Percentiles rank a stretch among this genome's conserved stretches.
Conservation (phyloP, 257 asterid genomes). For the Nicotiana benthamiana region DNA sequence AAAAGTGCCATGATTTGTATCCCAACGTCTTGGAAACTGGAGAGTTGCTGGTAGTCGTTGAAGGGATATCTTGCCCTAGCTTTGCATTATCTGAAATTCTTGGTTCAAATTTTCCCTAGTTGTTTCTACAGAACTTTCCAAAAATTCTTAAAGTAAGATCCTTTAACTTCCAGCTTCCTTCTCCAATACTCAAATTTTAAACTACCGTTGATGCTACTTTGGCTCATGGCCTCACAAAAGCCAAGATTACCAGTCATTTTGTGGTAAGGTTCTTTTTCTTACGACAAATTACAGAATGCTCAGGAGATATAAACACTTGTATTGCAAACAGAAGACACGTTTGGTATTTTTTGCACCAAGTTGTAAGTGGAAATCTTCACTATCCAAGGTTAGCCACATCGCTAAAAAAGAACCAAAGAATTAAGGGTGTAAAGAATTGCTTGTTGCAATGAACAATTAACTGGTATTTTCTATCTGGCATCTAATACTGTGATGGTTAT, state of each 20-base stretch:
- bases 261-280: background rate
- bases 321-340: too few species aligned
- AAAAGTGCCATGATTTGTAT: background rate
- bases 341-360: background rate
- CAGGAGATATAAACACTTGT: background rate
- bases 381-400: background rate
- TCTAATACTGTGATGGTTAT: slow-evolving; percentile 17
- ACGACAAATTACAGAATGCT: background rate
- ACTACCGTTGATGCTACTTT: background rate
- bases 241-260: background rate
- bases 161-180: background rate
- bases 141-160: background rate
- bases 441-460: background rate
- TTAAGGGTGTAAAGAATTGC: background rate
- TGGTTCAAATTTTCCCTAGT: background rate
- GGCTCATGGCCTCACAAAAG: background rate
- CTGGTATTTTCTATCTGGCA: slow-evolving; percentile 8
- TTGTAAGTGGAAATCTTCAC: background rate
- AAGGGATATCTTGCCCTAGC: background rate
- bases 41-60: background rate
- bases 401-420: background rate
- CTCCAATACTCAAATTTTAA: background rate
- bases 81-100: background rate
- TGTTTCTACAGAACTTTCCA: too few species aligned
- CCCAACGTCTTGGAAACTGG: background rate